Conservation (phyloP, 2,329 filamentous ascomycete species). For the Aspergillus proliferans region DNA sequence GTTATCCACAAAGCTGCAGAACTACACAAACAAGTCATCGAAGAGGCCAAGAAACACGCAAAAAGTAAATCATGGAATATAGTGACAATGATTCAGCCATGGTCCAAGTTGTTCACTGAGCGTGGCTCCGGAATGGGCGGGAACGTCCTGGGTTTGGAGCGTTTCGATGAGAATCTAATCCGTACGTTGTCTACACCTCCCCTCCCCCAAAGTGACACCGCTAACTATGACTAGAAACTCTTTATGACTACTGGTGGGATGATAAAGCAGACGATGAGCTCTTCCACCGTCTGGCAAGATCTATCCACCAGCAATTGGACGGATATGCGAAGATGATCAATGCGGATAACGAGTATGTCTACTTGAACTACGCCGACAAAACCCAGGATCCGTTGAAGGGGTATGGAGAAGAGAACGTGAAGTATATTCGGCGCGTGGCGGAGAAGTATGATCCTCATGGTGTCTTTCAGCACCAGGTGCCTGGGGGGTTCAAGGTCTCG, state of each 20-base stretch:
- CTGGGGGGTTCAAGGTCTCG: conserved; percentile 24
- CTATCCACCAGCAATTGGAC: conserved; percentile 23
- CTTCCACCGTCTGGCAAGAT: conserved; percentile 23
- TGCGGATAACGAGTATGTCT: conserved; percentile 32
- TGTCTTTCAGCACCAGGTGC: conserved; percentile 22
- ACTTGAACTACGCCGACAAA: conserved; percentile 43
- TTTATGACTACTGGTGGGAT: conserved; percentile 19
- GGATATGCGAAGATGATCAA: conserved; percentile 19
- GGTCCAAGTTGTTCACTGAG: conserved; percentile 33
- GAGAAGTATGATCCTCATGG: conserved; percentile 20
- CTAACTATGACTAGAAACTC: conserved; percentile 9
- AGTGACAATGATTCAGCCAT: conserved; percentile 34
- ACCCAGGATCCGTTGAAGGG: conserved; percentile 37
- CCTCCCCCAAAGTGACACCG: conserved; percentile 16
- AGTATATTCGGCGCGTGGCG: conserved; percentile 17
- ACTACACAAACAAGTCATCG: conserved; percentile 13
- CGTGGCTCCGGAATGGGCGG: conserved; percentile 29
- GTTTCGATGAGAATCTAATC: conserved; percentile 21
- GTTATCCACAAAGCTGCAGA: conserved; percentile 14
- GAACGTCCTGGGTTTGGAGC: conserved; percentile 32
- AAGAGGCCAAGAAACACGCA: conserved; percentile 9
- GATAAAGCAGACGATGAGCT: conserved; percentile 27
- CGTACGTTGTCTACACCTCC: conserved; percentile 4
- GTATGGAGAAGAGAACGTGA: conserved; percentile 38
- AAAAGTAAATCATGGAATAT: conserved; percentile 15